phyloP scores from a whole-genome alignment of 2,329 filamentous ascomycete species.

The Paraphaeosphaeria sporulosa region DNA sequence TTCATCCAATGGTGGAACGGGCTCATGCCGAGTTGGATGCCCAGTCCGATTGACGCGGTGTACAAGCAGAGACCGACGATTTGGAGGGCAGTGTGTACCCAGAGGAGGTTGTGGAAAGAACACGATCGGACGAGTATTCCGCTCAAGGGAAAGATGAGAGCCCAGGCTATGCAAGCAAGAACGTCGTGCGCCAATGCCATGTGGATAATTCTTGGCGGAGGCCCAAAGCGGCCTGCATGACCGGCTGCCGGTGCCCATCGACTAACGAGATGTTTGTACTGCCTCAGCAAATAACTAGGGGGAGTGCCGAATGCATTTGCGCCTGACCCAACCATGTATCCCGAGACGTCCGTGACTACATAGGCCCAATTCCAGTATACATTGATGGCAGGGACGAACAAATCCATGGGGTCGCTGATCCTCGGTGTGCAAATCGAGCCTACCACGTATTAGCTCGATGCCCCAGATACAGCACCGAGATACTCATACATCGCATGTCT shows the following conservation, averaged over 20 bases:
- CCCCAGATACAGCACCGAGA: background rate
- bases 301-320: background rate
- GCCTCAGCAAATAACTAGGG: background rate
- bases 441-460: conserved; percentile 28
- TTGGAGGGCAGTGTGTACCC: conserved; percentile 57
- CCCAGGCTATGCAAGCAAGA: conserved; percentile 53
- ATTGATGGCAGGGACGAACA: background rate
- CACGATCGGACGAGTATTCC: conserved; percentile 53
- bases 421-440: conserved; percentile 62
- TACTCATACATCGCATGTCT: conserved; percentile 61
- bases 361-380: background rate
- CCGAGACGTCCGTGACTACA: background rate
- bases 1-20: conserved; percentile 31
- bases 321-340: background rate
- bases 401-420: conserved; percentile 52
- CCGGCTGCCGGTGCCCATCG: background rate
- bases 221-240: background rate
- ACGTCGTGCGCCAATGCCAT: conserved; percentile 53
- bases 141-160: conserved; percentile 54
- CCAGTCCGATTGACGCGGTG: conserved; percentile 60
- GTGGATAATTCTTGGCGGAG: conserved; percentile 11
- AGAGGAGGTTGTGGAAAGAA: conserved; percentile 51
- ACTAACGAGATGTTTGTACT: conserved; percentile 52
- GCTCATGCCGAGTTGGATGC: conserved; percentile 57
- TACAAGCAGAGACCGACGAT: conserved; percentile 57